phyloP scores from a whole-genome alignment of 352 stramenopile species.

The Globisporangium perplexum region DNA sequence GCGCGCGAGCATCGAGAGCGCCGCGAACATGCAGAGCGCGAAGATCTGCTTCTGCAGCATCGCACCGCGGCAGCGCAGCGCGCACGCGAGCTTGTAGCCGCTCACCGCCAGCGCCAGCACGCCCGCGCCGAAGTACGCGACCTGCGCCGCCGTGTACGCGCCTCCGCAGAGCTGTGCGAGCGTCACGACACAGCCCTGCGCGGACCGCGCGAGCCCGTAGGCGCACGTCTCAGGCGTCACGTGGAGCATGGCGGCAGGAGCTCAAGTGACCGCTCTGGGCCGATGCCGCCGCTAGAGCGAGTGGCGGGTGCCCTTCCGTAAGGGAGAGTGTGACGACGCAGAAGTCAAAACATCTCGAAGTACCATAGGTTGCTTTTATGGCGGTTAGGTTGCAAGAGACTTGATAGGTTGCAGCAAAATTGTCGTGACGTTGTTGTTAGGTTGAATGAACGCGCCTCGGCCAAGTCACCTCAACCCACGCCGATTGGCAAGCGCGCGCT shows the following conservation, averaged over 20 bases:
- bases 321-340: too few species aligned
- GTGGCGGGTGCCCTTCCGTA: too few species aligned
- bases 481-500: too few species aligned
- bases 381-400: too few species aligned
- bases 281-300: too few species aligned
- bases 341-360: too few species aligned
- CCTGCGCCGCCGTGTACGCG: conserved; percentile 31
- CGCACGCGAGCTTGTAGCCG: conserved; percentile 39
- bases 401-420: too few species aligned
- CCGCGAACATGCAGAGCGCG: conserved; percentile 37
- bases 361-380: too few species aligned
- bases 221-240: conserved; percentile 45
- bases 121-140: conserved; percentile 36
- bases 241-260: conserved; percentile 8
- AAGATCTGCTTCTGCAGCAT: conserved; percentile 50
- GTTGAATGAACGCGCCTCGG: too few species aligned
- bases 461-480: too few species aligned
- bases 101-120: conserved; percentile 23
- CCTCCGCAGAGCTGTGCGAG: conserved; percentile 28
- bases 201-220: conserved; percentile 42
- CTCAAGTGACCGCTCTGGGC: neutral
- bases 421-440: too few species aligned
- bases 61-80: conserved; percentile 24
- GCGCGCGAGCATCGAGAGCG: conserved; percentile 47
- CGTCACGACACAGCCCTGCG: conserved; percentile 29